Conservation (phyloP, 2,329 filamentous ascomycete genomes). For the Lithohypha guttulata region DNA sequence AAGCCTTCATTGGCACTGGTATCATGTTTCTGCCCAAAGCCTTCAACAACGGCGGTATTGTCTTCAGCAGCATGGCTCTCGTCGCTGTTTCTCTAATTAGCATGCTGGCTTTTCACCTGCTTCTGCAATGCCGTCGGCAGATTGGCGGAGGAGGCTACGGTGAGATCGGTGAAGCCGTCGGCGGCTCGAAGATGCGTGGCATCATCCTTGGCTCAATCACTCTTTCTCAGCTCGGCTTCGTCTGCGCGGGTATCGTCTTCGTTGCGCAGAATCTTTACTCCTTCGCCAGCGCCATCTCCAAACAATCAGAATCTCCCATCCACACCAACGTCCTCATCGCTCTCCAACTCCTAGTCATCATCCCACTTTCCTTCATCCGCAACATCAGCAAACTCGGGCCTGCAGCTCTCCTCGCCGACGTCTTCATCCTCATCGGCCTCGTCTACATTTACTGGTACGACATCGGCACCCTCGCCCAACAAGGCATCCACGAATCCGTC, state of each 20-base stretch:
- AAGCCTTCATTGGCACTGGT: conserved; percentile 68
- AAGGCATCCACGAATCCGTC: conserved; percentile 52
- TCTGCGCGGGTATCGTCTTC: conserved; percentile 68
- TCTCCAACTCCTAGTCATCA: conserved; percentile 52
- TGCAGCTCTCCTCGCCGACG: conserved; percentile 57
- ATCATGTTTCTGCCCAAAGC: conserved; percentile 76
- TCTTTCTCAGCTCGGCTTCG: conserved; percentile 66
- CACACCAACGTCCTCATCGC: conserved; percentile 52
- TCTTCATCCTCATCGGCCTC: conserved; percentile 60
- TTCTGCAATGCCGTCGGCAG: conserved; percentile 54
- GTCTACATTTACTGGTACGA: conserved; percentile 66
- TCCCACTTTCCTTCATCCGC: conserved; percentile 59
- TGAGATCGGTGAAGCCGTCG: conserved; percentile 58
- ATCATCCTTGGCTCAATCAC: conserved; percentile 61
- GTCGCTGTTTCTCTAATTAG: conserved; percentile 55
- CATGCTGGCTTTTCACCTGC: conserved; percentile 60
- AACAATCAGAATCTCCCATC: conserved; percentile 33
- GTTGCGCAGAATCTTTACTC: conserved; percentile 62
- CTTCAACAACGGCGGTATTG: conserved; percentile 65
- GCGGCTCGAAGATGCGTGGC: conserved; percentile 51
- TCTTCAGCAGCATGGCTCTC: conserved; percentile 62
- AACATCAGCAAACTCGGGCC: conserved; percentile 66
- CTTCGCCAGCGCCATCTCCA: conserved; percentile 53
- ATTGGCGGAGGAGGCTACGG: conserved; percentile 59
- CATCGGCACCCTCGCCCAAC: conserved; percentile 43